These are phyloP conservation scores for Passiflora organensis DNA, from an alignment of 345 rosid species.

Conservation along the genomic window DNA sequence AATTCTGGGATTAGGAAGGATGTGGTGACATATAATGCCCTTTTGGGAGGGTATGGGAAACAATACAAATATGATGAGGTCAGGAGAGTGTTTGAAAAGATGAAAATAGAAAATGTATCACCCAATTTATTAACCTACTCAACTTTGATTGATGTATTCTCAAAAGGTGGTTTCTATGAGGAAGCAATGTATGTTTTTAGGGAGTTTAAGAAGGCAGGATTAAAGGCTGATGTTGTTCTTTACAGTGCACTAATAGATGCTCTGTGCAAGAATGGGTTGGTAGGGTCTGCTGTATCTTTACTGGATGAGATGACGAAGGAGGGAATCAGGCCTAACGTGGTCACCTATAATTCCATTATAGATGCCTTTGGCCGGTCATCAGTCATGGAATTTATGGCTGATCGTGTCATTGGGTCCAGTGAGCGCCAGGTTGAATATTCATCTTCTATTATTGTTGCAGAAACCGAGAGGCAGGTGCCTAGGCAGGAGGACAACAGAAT, in stretches of 20 bases:
- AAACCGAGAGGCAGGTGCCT: conserved; percentile 10
- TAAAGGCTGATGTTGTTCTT: conserved; percentile 90
- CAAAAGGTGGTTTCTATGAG: conserved; percentile 73
- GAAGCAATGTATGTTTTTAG: conserved; percentile 78
- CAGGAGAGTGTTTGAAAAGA: conserved; percentile 54
- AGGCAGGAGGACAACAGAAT: conserved; percentile 41
- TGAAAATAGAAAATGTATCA: conserved; percentile 49
- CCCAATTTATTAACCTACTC: conserved; percentile 88
- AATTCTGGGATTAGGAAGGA: conserved; percentile 66
- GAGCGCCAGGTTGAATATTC: conserved; percentile 28
- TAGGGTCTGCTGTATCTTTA: conserved; percentile 74
- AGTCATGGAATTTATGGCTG: conserved; percentile 27
- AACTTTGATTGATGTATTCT: conserved; percentile 74
- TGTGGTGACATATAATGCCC: conserved; percentile 85
- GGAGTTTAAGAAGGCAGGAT: conserved; percentile 57
- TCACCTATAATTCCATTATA: conserved; percentile 83
- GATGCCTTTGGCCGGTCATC: conserved; percentile 78
- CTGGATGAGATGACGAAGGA: conserved; percentile 89
- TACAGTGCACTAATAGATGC: conserved; percentile 90
- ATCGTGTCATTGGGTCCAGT: conserved; percentile 23
- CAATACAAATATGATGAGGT: conserved; percentile 59
- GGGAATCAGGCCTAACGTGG: conserved; percentile 84
- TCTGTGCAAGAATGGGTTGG: conserved; percentile 81
- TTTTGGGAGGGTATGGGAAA: conserved; percentile 83
- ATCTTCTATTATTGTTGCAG: conserved; percentile 17